Conservation (phyloP, 2,329 filamentous ascomycete genomes). For the Coniochaeta sp. region DNA sequence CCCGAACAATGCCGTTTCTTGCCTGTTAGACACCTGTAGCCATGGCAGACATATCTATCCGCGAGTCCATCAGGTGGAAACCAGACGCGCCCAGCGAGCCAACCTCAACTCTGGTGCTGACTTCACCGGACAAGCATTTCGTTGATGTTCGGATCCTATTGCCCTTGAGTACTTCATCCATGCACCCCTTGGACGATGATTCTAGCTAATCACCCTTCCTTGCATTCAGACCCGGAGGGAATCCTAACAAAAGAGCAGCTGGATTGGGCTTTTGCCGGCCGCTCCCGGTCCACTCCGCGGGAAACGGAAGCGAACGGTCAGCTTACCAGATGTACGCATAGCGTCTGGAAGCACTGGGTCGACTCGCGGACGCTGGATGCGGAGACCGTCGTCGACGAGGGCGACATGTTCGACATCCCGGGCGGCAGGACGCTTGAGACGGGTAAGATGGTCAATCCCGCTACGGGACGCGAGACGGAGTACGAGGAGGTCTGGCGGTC, state of each 20-base stretch:
- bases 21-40: no score
- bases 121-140: constrained; percentile 47
- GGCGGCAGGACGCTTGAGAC: constrained; percentile 40
- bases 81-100: constrained; percentile 45
- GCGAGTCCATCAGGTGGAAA: constrained; percentile 52
- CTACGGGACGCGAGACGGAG: constrained; percentile 35
- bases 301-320: constrained; percentile 12
- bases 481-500: constrained; percentile 62
- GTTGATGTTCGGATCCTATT: constrained; percentile 53
- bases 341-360: constrained; percentile 50
- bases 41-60: constrained; percentile 40
- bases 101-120: constrained; percentile 58
- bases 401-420: constrained; percentile 41
- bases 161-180: constrained; percentile 5
- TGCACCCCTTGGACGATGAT: background rate
- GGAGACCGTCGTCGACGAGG: constrained; percentile 41
- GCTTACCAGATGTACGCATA: constrained; percentile 24
- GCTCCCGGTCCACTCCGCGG: constrained; percentile 19
- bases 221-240: background rate
- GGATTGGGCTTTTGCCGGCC: constrained; percentile 61
- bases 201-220: background rate
- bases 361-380: constrained; percentile 39
- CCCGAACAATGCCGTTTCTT: background rate
- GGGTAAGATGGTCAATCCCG: constrained; percentile 52
- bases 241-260: constrained; percentile 20